These are phyloP conservation scores for Areca catechu DNA, from an alignment of 176 grass and related monocot species.

Conservation along the genomic window DNA sequence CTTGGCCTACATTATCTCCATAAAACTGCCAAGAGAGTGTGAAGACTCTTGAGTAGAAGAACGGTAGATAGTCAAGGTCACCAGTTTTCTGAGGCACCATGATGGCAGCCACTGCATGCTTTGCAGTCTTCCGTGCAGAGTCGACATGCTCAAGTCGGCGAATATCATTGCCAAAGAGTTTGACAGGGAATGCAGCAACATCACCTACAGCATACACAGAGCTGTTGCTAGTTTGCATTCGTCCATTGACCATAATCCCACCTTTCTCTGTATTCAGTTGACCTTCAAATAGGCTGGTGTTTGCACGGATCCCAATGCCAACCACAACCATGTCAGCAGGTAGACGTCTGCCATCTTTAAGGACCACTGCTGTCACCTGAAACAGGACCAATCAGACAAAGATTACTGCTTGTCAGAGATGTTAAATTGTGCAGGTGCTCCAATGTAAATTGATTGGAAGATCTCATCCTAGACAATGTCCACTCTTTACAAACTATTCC, in stretches of 20 bases:
- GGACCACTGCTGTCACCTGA: slow-evolving; percentile 68
- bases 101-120: slow-evolving; percentile 77
- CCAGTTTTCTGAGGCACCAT: slow-evolving; percentile 48
- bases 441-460: no score
- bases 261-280: slow-evolving; percentile 69
- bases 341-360: slow-evolving; percentile 74
- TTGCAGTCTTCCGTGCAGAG: slow-evolving; percentile 79
- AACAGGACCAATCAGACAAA: background rate
- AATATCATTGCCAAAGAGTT: slow-evolving; percentile 53
- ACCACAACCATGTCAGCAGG: slow-evolving; percentile 82
- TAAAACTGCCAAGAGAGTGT: slow-evolving; percentile 91
- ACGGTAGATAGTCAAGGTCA: slow-evolving; percentile 78
- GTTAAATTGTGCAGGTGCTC: no score
- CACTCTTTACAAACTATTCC: no score
- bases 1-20: slow-evolving; percentile 75
- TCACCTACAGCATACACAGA: slow-evolving; percentile 91
- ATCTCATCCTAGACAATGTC: no score
- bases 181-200: slow-evolving; percentile 77
- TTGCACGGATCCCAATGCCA: slow-evolving; percentile 84
- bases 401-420: no score
- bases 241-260: slow-evolving; percentile 87
- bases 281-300: slow-evolving; percentile 79
- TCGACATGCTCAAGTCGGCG: slow-evolving; percentile 89
- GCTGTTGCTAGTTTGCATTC: slow-evolving; percentile 71
- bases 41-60: slow-evolving; percentile 98